Conservation (phyloP, 2,329 filamentous ascomycete species). For the Xylariaceae sp. region DNA sequence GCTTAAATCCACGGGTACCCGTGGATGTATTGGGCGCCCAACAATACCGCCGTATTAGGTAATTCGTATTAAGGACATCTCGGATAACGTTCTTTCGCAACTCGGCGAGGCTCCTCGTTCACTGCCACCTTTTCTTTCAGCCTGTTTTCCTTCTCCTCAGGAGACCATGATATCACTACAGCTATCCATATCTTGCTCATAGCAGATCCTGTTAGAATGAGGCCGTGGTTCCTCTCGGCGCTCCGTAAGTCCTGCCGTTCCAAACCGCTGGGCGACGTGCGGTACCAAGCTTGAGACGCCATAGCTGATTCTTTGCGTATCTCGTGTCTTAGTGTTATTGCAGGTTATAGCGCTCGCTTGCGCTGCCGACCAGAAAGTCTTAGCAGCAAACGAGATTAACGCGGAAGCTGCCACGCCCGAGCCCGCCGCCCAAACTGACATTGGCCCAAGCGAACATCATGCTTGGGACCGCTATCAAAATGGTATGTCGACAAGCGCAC, state of each 20-base stretch:
- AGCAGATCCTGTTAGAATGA: conserved; percentile 32
- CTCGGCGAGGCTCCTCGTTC: background rate
- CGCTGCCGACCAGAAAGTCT: conserved; percentile 31
- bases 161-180: conserved; percentile 33
- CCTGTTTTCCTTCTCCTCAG: conserved; percentile 16
- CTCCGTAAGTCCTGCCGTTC: conserved; percentile 29
- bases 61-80: background rate
- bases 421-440: conserved; percentile 26
- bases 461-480: conserved; percentile 34
- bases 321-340: conserved; percentile 29
- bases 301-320: conserved; percentile 7
- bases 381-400: conserved; percentile 22
- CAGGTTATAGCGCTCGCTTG: conserved; percentile 28
- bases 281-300: background rate
- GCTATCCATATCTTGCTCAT: conserved; percentile 28
- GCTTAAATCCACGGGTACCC: no score
- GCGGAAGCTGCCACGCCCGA: conserved; percentile 22
- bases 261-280: background rate
- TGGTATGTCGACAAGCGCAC: conserved; percentile 25
- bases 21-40: no score
- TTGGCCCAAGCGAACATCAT: conserved; percentile 26
- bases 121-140: conserved; percentile 5
- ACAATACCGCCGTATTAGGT: conserved; percentile 7
- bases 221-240: conserved; percentile 31
- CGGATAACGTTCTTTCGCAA: no score